A percentile compares a stretch with the other conserved stretches of the same genome.
Conservation (phyloP, 2,329 filamentous ascomycete species). For the Aspergillus chevalieri region DNA sequence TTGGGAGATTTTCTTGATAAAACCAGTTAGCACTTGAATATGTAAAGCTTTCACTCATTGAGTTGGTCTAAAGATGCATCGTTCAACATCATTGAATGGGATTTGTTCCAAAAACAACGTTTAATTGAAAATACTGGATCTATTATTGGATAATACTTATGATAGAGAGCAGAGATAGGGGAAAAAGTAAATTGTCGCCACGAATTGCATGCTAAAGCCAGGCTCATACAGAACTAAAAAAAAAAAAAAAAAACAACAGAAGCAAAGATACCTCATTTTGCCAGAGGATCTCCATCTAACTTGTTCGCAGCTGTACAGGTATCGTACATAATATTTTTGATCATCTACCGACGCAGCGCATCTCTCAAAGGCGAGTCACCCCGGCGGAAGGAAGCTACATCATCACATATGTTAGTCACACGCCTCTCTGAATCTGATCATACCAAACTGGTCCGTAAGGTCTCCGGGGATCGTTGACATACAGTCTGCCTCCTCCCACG, state of each 20-base stretch:
- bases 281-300: slow-evolving; percentile 6
- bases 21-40: neutral
- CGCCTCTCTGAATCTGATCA: neutral
- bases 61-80: neutral
- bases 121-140: neutral
- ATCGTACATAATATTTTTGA: slow-evolving; percentile 26
- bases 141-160: neutral
- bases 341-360: slow-evolving; percentile 30
- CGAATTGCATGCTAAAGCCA: slow-evolving; percentile 12
- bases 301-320: slow-evolving; percentile 30
- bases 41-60: neutral
- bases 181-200: neutral
- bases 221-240: neutral
- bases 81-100: neutral
- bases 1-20: neutral
- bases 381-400: slow-evolving; percentile 39
- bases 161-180: neutral
- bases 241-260: too few relatives aligned
- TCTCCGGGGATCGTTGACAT: slow-evolving; percentile 33
- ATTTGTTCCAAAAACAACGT: neutral
- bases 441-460: neutral
- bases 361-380: slow-evolving; percentile 36
- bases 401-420: neutral
- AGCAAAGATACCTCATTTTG: neutral
- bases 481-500: slow-evolving; percentile 97